Conservation (phyloP, 2,329 filamentous ascomycete species). For the Arthrobotrys conoides region DNA sequence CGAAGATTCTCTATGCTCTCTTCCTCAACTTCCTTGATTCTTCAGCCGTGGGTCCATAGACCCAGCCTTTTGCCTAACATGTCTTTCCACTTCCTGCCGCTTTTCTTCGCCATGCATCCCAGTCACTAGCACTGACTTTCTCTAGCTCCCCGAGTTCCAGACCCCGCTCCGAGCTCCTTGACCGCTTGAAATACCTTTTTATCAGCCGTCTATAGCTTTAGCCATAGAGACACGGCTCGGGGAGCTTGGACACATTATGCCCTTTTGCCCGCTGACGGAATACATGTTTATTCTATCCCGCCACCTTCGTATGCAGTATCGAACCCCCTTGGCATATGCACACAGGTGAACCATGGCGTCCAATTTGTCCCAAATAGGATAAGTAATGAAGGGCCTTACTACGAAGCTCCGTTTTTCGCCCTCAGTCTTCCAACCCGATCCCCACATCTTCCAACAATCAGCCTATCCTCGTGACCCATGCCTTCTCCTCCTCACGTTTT, state of each 20-base stretch:
- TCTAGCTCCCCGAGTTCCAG: conserved; percentile 31
- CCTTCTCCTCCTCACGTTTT: background rate
- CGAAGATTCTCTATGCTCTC: conserved; percentile 23
- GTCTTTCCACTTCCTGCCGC: conserved; percentile 37
- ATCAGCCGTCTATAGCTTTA: conserved; percentile 55
- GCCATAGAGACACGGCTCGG: conserved; percentile 56
- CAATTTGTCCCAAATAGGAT: conserved; percentile 37
- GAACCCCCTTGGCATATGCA: conserved; percentile 46
- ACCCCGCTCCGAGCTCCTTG: conserved; percentile 28
- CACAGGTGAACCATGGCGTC: conserved; percentile 24
- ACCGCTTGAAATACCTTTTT: conserved; percentile 34
- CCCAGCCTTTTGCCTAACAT: conserved; percentile 24
- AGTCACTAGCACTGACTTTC: conserved; percentile 6
- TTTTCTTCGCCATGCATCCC: conserved; percentile 29
- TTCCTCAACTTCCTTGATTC: conserved; percentile 20
- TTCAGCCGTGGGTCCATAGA: conserved; percentile 40
- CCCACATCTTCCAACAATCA: conserved; percentile 48
- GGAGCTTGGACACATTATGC: conserved; percentile 38
- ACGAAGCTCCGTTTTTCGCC: conserved; percentile 10
- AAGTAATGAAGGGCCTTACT: conserved; percentile 34
- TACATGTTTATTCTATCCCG: conserved; percentile 25
- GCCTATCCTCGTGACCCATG: conserved; percentile 57
- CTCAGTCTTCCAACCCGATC: conserved; percentile 19
- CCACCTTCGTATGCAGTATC: conserved; percentile 41
- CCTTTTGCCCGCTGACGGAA: conserved; percentile 22